These are phyloP conservation scores for Yamadazyma atlantica DNA, from an alignment of 1,139 yeast genomes.

Conservation along the genomic window DNA sequence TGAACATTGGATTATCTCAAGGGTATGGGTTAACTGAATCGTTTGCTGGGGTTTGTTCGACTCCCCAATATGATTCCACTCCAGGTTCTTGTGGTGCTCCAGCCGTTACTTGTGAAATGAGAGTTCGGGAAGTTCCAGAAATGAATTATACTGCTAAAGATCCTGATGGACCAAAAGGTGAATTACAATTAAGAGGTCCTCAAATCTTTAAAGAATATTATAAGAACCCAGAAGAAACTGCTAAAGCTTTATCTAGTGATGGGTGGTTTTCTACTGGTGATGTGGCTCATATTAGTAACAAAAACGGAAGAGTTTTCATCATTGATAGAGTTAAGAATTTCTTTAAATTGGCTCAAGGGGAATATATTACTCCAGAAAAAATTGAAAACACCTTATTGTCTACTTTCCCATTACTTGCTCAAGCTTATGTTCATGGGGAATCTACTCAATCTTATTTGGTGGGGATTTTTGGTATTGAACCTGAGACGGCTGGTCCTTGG, in stretches of 20 bases:
- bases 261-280: conserved; percentile 82
- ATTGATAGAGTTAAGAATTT: conserved; percentile 80
- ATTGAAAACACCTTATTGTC: conserved; percentile 67
- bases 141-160: conserved; percentile 57
- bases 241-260: conserved; percentile 23
- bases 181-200: conserved; percentile 66
- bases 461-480: conserved; percentile 45
- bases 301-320: conserved; percentile 56
- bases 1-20: conserved; percentile 59
- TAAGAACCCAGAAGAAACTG: conserved; percentile 46
- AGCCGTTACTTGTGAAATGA: conserved; percentile 52
- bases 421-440: conserved; percentile 52
- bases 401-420: conserved; percentile 50
- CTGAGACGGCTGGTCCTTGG: conserved; percentile 20
- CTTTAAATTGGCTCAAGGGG: conserved; percentile 81
- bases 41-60: conserved; percentile 59
- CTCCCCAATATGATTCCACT: conserved; percentile 42
- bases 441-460: conserved; percentile 31
- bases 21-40: conserved; percentile 83
- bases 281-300: conserved; percentile 54
- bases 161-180: conserved; percentile 49
- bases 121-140: conserved; percentile 64
- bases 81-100: conserved; percentile 68
- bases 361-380: conserved; percentile 77
- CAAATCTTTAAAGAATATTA: conserved; percentile 62